Evolutionary conservation across 2,329 filamentous ascomycete species (phyloP).

Genomic region (Fonsecaea erecta): DNA sequence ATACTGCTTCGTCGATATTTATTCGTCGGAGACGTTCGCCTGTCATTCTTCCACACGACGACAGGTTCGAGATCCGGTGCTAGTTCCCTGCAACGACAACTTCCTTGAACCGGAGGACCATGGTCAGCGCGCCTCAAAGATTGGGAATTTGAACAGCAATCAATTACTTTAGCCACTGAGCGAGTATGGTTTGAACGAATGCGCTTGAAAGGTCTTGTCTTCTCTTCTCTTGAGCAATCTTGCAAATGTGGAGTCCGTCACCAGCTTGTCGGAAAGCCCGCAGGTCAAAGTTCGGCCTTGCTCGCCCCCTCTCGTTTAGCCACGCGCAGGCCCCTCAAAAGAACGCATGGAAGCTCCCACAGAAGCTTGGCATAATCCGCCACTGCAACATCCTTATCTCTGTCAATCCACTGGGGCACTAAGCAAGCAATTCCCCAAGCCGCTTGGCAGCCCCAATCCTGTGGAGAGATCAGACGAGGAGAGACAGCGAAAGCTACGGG

Average conservation of each 20-base stretch:
- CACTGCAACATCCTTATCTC: conserved; percentile 24
- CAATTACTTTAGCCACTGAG: neutral
- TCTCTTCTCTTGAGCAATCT: neutral
- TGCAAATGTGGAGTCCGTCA: neutral
- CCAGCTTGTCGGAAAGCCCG: neutral
- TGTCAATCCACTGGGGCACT: neutral
- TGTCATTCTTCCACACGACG: neutral
- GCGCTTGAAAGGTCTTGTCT: neutral
- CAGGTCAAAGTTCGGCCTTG: conserved; percentile 1
- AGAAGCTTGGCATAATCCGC: conserved; percentile 1
- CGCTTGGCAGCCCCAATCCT: neutral
- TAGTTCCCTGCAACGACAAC: neutral
- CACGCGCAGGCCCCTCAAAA: neutral
- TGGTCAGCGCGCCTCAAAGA: neutral
- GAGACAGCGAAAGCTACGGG: conserved; percentile 9
- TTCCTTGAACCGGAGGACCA: neutral
- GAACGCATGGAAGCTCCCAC: conserved; percentile 21
- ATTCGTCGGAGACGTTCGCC: neutral
- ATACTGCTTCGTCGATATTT: neutral
- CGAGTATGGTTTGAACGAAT: neutral
- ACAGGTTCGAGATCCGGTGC: neutral
- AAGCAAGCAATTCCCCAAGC: conserved; percentile 2
- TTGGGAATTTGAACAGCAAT: neutral
- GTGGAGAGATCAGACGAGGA: neutral
- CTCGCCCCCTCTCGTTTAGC: conserved; percentile 1